Base-by-base conservation (phyloP, 176 grass and related monocot genomes). In the Oryza officinalis region DNA sequence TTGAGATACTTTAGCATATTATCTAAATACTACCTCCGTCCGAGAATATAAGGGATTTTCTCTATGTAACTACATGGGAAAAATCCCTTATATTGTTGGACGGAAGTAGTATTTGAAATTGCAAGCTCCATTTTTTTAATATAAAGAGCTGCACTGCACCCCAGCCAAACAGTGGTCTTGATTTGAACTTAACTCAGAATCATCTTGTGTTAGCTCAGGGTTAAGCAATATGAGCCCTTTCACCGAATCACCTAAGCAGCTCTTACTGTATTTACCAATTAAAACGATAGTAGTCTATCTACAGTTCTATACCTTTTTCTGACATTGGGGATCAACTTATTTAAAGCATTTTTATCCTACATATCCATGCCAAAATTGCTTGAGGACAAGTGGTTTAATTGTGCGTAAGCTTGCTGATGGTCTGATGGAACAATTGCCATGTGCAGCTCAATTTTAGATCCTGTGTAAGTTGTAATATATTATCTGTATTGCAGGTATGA, bases 401-500 rank as follows among this genome's bases (percentile, higher is more conserved):
- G 12, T 69, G 37, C 57, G 18, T 84, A 49, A 67, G 14, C 8
- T 52, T 83, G 38, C 14, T 47, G 64, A 47, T 67, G 59, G 64
- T 67, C n/a, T 61, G 57, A 61, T 61, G 75, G 61, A 74, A 74
- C 23, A 35, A 65, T 65, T 35, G 27, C 28, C 71, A 54, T 75
- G n/a, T 76, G 43, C 72, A 68, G 26, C 30, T 67, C 61, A 68
- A 68, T 28, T 68, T 67, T 67, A 18, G 45, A 41, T 33, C 22
- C 0, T 66, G 12, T 20, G 60, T 35, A 65, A 74, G 31, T 82
- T 67, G 11, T 83, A 76, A 52, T 78, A 57, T 46, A 43, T 66
- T 25, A 63, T 91, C 20, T 83, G 30, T 83, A 74, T 82, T 91
- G 87, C 80, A 98, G 96, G 77, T 98, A 98, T 89, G 96, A 98